Percentiles rank a stretch among this genome's conserved stretches.
phyloP scores from a whole-genome alignment of 805 yeast species.

The Alloascoidea africana region DNA sequence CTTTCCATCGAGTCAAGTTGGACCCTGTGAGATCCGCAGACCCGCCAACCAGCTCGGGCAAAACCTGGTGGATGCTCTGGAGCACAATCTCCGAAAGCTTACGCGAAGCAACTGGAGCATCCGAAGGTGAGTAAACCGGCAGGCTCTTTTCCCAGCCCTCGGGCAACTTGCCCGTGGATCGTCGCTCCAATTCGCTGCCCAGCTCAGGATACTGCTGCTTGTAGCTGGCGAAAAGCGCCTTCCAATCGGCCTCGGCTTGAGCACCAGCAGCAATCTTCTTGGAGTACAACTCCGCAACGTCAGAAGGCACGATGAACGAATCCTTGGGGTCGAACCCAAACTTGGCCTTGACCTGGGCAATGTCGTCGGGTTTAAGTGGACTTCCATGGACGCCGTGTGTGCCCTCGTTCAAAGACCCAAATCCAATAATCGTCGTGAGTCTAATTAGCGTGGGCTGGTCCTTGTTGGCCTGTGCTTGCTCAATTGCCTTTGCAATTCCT shows the following conservation, averaged over 20 bases:
- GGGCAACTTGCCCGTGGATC: constrained; percentile 69
- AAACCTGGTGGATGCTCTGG: constrained; percentile 36
- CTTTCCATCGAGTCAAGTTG: constrained; percentile 80
- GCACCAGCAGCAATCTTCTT: constrained; percentile 44
- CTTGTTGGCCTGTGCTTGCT: constrained; percentile 58
- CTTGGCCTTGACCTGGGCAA: constrained; percentile 67
- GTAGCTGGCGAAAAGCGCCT: constrained; percentile 45
- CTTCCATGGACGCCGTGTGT: constrained; percentile 92
- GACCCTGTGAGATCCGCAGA: constrained; percentile 98
- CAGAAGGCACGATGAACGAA: constrained; percentile 65
- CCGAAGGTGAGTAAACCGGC: constrained; percentile 68
- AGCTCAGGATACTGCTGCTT: constrained; percentile 53
- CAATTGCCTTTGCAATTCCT: constrained; percentile 59
- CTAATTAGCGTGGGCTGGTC: constrained; percentile 86
- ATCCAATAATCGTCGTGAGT: constrained; percentile 83
- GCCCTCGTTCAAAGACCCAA: constrained; percentile 77
- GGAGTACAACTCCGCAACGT: constrained; percentile 59
- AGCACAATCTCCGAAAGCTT: constrained; percentile 79
- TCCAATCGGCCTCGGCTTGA: constrained; percentile 64
- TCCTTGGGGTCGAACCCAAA: constrained; percentile 84
- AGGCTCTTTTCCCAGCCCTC: constrained; percentile 61
- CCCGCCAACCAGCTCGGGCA: constrained; percentile 93
- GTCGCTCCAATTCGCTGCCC: constrained; percentile 69
- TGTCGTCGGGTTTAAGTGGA: constrained; percentile 88
- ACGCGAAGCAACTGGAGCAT: constrained; percentile 83